Evolutionary conservation across 73 alveolate species (phyloP).

Genomic region (Tetrahymena elliotti): DNA sequence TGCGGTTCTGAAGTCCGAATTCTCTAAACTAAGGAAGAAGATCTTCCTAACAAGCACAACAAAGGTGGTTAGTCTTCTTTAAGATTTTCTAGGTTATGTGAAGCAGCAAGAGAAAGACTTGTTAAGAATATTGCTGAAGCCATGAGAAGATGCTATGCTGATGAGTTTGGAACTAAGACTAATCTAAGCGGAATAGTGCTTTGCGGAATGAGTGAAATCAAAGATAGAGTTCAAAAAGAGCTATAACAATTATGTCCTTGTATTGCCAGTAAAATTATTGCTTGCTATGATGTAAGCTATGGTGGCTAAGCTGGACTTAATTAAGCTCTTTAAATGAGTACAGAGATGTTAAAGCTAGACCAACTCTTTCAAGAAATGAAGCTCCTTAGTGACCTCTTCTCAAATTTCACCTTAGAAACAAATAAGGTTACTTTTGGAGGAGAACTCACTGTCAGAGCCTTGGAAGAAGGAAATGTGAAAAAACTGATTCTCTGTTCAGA

Average conservation of each 20-base stretch:
- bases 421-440: background rate
- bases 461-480: background rate
- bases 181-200: background rate
- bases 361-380: background rate
- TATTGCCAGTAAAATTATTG: background rate
- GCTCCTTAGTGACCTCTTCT: background rate
- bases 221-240: background rate
- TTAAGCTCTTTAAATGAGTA: background rate
- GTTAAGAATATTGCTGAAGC: background rate
- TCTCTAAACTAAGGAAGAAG: background rate
- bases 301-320: background rate
- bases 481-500: background rate
- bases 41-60: background rate
- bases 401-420: background rate
- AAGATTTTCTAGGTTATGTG: background rate
- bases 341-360: background rate
- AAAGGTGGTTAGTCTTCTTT: background rate
- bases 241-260: background rate
- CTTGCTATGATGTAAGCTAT: background rate
- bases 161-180: background rate
- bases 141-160: background rate
- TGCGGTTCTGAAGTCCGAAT: background rate
- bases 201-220: background rate
- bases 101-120: background rate
- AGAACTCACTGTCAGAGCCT: background rate